A percentile compares a stretch with the other conserved stretches of the same genome.
Evolutionary conservation across 2,329 filamentous ascomycete genomes (phyloP).

Genomic region (Teratosphaeria zuluensis): DNA sequence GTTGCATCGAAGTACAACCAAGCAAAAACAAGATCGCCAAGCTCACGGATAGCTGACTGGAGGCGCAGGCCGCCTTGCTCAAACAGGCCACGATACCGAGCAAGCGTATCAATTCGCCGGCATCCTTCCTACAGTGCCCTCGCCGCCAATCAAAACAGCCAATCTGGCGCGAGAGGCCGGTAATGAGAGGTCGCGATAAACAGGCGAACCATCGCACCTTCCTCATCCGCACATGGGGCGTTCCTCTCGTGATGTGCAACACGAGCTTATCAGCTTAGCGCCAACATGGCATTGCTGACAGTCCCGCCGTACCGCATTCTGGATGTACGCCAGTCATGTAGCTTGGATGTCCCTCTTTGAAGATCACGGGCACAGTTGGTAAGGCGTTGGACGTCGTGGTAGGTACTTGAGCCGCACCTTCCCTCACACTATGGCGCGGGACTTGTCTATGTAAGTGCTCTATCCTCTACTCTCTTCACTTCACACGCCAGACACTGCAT

Average conservation of each 20-base stretch:
- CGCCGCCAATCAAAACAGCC: background rate
- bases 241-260: background rate
- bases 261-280: background rate
- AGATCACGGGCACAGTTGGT: background rate
- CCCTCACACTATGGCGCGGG: background rate
- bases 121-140: background rate
- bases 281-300: background rate
- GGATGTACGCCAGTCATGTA: background rate
- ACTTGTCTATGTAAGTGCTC: background rate
- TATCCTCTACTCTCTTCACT: background rate
- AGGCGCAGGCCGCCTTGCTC: background rate
- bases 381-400: background rate
- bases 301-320: background rate
- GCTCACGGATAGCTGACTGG: background rate
- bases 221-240: background rate
- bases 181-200: background rate
- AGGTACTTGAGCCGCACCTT: background rate
- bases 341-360: background rate
- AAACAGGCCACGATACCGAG: background rate
- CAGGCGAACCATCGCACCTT: background rate
- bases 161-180: background rate
- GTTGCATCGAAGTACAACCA: background rate
- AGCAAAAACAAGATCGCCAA: background rate
- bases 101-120: background rate
- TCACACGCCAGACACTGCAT: background rate